Evolutionary conservation across 2,329 filamentous ascomycete species (phyloP), one percentile per base, ranked within the genome.

Genomic region (Knufia fluminis): DNA sequence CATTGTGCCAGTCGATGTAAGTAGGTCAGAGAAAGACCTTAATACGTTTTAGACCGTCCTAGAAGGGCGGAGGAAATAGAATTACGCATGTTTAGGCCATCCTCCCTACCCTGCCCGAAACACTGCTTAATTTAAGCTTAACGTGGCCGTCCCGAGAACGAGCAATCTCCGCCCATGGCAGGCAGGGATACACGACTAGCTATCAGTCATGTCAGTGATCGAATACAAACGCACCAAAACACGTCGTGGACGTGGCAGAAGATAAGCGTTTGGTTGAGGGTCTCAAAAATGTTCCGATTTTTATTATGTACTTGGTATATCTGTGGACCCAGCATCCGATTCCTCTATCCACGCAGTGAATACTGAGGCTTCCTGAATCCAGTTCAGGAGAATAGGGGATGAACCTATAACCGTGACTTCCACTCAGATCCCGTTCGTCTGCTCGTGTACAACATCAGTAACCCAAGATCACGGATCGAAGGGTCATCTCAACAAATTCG

Each of bases 381-480:
- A 71, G 71, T 71, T 67, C 66, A 39, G 67, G 69, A 72, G 67
- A 61, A 69, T 76, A 76, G 74, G 69, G 66, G 72, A 76, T 76
- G 73, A 74, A 51, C 72, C 74, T 74, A 75, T 65, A 58, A 40
- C 45, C 40, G 35, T 40, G 35, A 19, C 33, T 40, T 48, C 35
- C 23, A 9, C 35, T 40, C 47, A 38, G 33, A 46, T 48, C 55
- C 23, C 10, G 19, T 10, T 46, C 36, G 38, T 32, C 42, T 32
- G 24, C 43, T 3, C 7, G 16, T 17, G 38, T 46, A 46, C 46
- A 32, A 36, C 49, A 51, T 38, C 41, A 20, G 28, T 28, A 48
- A 17, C 10, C 54, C 48, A 57, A 55, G 59, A 65, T 65, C 66
- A 64, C 64, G 59, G 65, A 67, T 64, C 58, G 54, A 54, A n/a